These are phyloP conservation scores for Nannochloris sp. DNA, from an alignment of 139 green algal species.

Conservation along the genomic window DNA sequence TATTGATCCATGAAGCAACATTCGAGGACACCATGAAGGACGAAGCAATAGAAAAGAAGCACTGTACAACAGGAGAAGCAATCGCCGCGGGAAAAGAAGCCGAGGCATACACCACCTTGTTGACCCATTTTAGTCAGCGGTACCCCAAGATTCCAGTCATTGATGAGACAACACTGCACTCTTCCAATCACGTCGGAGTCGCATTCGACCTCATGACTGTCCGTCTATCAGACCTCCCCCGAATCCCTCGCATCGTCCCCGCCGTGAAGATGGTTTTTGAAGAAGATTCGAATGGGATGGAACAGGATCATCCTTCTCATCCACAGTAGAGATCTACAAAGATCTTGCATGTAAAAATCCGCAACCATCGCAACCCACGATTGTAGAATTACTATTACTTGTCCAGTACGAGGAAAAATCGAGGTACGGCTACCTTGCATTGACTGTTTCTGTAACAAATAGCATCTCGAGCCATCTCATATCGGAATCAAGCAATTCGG, in stretches of 20 bases:
- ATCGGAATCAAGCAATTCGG: no score
- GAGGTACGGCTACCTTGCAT: no score
- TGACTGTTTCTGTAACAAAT: no score
- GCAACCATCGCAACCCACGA: no score
- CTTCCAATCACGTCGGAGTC: slow-evolving; percentile 41
- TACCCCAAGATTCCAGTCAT: slow-evolving; percentile 82
- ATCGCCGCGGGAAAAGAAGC: slow-evolving; percentile 54
- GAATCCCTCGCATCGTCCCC: slow-evolving; percentile 48
- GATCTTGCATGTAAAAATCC: neutral
- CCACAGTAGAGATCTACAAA: neutral
- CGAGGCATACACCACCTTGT: slow-evolving; percentile 74
- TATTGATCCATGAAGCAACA: slow-evolving; percentile 96
- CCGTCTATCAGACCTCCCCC: slow-evolving; percentile 63
- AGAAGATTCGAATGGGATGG: slow-evolving; percentile 31
- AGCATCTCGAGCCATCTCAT: no score
- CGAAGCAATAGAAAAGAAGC: slow-evolving; percentile 80
- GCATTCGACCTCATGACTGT: slow-evolving; percentile 96
- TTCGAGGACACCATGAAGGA: slow-evolving; percentile 83
- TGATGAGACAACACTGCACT: slow-evolving; percentile 22
- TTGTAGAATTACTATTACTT: no score
- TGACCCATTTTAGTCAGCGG: slow-evolving; percentile 96
- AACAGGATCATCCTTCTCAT: neutral
- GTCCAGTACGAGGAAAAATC: no score
- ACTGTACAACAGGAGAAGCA: slow-evolving; percentile 83
- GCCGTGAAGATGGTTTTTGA: slow-evolving; percentile 54